phyloP scores from a whole-genome alignment of 441 rosid species.

The Populus hybrid region DNA sequence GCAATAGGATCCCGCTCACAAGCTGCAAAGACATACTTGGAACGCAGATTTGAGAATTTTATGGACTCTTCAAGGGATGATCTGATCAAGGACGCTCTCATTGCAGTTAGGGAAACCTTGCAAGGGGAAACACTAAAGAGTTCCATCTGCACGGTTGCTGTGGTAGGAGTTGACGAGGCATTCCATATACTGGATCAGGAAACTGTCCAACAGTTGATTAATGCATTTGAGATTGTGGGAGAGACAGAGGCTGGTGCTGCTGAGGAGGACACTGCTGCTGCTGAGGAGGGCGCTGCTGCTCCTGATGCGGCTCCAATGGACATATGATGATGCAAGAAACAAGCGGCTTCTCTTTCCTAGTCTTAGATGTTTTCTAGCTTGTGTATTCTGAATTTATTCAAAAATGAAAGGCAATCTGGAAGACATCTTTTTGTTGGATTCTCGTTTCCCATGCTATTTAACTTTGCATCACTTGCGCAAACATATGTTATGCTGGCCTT shows the following conservation, averaged over 20 bases:
- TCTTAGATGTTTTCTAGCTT: constrained; percentile 21
- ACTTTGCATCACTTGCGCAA: constrained; percentile 20
- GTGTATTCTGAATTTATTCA: constrained; percentile 26
- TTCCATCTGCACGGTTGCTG: constrained; percentile 76
- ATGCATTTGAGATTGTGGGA: constrained; percentile 66
- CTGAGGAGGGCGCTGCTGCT: constrained; percentile 16
- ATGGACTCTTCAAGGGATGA: constrained; percentile 72
- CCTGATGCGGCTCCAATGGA: constrained; percentile 67
- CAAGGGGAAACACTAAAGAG: constrained; percentile 90
- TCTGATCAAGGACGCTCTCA: constrained; percentile 77
- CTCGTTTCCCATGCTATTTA: constrained; percentile 17
- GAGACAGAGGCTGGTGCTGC: constrained; percentile 56
- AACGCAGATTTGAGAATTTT: constrained; percentile 77
- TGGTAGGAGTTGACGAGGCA: constrained; percentile 23
- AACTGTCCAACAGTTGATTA: constrained; percentile 65
- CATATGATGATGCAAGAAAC: constrained; percentile 42
- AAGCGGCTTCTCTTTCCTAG: not conserved
- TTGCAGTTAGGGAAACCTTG: constrained; percentile 87
- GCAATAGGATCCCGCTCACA: constrained; percentile 98
- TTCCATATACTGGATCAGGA: constrained; percentile 22
- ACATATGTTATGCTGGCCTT: constrained; percentile 18
- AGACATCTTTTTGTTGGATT: constrained; percentile 26
- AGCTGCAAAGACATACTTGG: constrained; percentile 96
- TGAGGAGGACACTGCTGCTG: constrained; percentile 41
- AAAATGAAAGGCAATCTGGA: constrained; percentile 29